Evolutionary conservation across 306 rosid species (phyloP), one percentile per base, ranked within the genome.

Genomic region (Quercus bicolor): DNA sequence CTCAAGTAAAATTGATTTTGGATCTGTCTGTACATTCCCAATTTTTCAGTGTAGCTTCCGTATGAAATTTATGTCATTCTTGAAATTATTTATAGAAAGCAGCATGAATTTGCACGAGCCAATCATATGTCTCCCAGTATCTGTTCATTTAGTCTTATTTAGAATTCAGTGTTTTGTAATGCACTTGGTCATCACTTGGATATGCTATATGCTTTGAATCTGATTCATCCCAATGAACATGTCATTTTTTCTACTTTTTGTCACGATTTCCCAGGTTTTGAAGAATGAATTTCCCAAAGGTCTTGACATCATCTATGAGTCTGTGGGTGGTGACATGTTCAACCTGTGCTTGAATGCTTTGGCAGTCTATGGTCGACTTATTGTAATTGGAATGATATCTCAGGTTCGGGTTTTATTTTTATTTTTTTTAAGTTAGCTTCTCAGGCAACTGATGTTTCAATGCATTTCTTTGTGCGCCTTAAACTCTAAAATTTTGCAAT

Each of bases 381-480:
- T 94, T 72, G 89, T 94, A 80, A 92, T 94, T 56, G 98, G 98
- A 83, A 94, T 94, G 98, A 94, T 94, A 83, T 92, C 98, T 84
- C 97, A 94, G 97, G 98, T 94, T 71, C 65, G 56, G 77, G 73
- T 20, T 78, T 70, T 64, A 76, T 81, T 61, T 57, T 20, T 19
- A 0, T 7, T 8, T 19, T 26, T 0, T 4, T 2, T 12, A 20
- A 24, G 12, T 29, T 10, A 60, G 66, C 66, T 12, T 60, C 53
- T 48, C 53, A 48, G 31, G 4, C 6, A 14, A 24, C 29, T 60
- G 31, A 9, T 24, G 13, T 21, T 24, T 24, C 15, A 21, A n/a
- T 59, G 26, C 21, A 23, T 20, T 60, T 24, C 6, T 11, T 60
- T 60, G 5, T 11, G 34, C 0, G 11, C 53, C 52, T 13, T 48